Base-by-base conservation (phyloP, 2,329 filamentous ascomycete genomes). In the Ophiocordyceps unilateralis region DNA sequence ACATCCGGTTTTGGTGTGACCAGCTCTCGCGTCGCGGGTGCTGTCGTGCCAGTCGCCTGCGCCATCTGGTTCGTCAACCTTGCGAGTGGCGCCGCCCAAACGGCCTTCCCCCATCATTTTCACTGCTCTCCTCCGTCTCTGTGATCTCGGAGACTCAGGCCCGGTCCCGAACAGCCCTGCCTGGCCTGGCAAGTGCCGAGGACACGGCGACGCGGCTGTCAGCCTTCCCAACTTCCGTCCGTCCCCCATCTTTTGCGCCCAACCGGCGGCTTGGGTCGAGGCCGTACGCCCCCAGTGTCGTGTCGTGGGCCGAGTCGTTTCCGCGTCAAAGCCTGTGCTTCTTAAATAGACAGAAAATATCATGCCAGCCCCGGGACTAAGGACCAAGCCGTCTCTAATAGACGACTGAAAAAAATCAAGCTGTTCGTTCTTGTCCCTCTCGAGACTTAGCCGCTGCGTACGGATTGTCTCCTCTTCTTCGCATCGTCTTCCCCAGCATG, bases 31-130 rank as follows among this genome's bases (percentile, higher is more conserved):
- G 9, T 41, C n/a, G 23, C 30, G 9, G 4, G 12, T 34, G 11
- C 15, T 23, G 42, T 43, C 26, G 20, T 12, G 30, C 23, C 30
- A n/a, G 7, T 9, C 19, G 40, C 10, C 22, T 20, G n/a, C 11
- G 32, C 12, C 19, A 46, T 50, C 45, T 44, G 49, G 46, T 46
- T 51, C 44, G 48, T 22, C 42, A 41, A 37, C 38, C 40, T 49
- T 45, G 44, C 46, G 47, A 50, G 49, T 50, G 48, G 49, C 49
- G 46, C 42, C 26, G n/a, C n/a, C n/a, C n/a, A n/a, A n/a, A n/a
- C n/a, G n/a, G n/a, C n/a, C n/a, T n/a, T n/a, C n/a, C n/a, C n/a
- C n/a, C n/a, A 12, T 26, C 24, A 4, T 26, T 8, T 26, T 26
- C 32, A n/a, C n/a, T n/a, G n/a, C 32, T 34, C 32, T 34, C 4